Base-by-base conservation (phyloP, 257 asterid genomes). In the Paulownia fortunei region DNA sequence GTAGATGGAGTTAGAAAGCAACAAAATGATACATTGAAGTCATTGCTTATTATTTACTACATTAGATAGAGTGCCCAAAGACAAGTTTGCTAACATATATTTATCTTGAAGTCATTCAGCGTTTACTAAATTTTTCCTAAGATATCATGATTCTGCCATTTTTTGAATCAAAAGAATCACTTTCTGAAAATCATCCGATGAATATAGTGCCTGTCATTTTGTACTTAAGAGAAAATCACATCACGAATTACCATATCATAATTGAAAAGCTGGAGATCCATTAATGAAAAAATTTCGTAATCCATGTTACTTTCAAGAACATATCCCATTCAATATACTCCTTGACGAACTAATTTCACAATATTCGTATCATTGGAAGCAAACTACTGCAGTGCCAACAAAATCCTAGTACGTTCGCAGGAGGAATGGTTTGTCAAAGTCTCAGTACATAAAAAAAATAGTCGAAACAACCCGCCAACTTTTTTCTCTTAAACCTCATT, bases 81-180 rank as follows among this genome's bases (percentile, higher is more conserved):
- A 76, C 47, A 54, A 23, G 75, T 32, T 47, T 46, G 8, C 21
- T 47, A 44, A 3, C 3, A 41, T 23, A 71, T 21, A 60, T 41
- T 39, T 59, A 46, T 36, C n/a, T 36, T 19, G 23, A 49, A 1
- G 24, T 44, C 23, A 46, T 32, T 34, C 47, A 46, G 52, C 6
- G 8, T 34, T 39, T n/a, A 47, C 37, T 18, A 60, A n/a, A 18
- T 7, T 75, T 74, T 54, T 73, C 59, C 55, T 56, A n/a, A 46
- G 2, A 19, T 16, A 8, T 27, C 4, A 62, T 63, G 51, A 49
- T 18, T 52, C 65, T 62, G 41, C 60, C 30, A 18, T 36, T 47
- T 30, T 30, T 15, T 37, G 15, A 64, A 46, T 59, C n/a, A 59
- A 60, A 58, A 58, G 37, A 37, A 41, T 39, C 69, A 58, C 59